Conservation (phyloP, 2,329 filamentous ascomycete genomes). For the Blastomyces silverae region DNA sequence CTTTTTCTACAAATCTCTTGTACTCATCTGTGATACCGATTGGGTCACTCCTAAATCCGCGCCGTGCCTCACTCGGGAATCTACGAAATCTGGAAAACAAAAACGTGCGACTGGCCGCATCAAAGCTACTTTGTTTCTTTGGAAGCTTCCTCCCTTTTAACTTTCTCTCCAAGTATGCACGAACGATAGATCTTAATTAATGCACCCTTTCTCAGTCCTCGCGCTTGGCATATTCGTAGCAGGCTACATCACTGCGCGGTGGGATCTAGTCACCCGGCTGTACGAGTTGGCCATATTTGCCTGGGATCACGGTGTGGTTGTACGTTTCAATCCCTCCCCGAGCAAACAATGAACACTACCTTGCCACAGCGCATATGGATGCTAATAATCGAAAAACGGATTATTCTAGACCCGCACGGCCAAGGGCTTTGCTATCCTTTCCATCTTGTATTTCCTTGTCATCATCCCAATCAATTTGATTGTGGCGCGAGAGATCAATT, state of each 20-base stretch:
- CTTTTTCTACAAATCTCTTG: neutral
- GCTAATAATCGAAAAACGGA: conserved; percentile 8
- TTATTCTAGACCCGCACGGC: conserved; percentile 64
- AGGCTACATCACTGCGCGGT: conserved; percentile 98
- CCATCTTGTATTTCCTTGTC: conserved; percentile 74
- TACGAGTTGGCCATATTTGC: conserved; percentile 97
- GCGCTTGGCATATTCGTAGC: conserved; percentile 98
- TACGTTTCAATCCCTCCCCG: conserved; percentile 43
- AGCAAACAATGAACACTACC: neutral
- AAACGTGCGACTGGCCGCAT: neutral
- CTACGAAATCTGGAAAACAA: neutral
- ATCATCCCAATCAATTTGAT: conserved; percentile 78
- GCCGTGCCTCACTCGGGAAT: neutral
- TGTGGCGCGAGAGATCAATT: conserved; percentile 67
- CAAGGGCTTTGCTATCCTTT: conserved; percentile 77
- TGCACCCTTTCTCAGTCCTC: conserved; percentile 97
- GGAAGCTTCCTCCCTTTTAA: neutral
- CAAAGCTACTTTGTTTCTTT: neutral
- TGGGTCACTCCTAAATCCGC: neutral
- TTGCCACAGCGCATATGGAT: neutral
- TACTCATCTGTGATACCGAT: neutral
- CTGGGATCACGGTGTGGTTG: conserved; percentile 97
- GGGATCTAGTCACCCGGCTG: conserved; percentile 92
- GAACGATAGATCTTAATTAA: conserved; percentile 43
- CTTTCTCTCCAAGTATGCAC: conserved; percentile 29